A percentile compares a stretch with the other conserved stretches of the same genome.
Conservation (phyloP, 805 yeast genomes). For the Brettanomyces sp. region DNA sequence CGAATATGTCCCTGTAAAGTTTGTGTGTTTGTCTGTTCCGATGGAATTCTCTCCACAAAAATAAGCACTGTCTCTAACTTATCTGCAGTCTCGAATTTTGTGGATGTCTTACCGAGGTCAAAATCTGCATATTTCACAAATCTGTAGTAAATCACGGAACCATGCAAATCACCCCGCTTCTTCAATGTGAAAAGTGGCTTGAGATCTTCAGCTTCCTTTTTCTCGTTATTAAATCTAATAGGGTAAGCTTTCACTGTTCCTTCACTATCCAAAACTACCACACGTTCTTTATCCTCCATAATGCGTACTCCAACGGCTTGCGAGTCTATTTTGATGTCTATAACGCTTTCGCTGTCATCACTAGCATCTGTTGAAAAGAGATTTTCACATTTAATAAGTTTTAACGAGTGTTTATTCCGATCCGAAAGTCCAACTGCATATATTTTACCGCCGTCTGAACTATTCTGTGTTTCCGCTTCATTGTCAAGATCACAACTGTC, state of each 20-base stretch:
- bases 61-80: conserved; percentile 14
- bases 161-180: neutral
- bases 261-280: too few relatives aligned
- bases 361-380: neutral
- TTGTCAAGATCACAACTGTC: conserved; percentile 22
- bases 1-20: conserved; percentile 15
- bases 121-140: conserved; percentile 20
- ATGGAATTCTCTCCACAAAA: conserved; percentile 11
- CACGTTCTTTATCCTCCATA: conserved; percentile 1
- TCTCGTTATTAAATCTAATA: neutral
- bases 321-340: neutral
- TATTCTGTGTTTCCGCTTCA: conserved; percentile 4
- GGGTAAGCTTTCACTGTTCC: too few relatives aligned
- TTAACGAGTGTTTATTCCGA: conserved; percentile 23
- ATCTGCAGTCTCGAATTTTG: conserved; percentile 11
- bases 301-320: neutral
- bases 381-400: conserved; percentile 19
- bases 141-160: conserved; percentile 12
- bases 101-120: conserved; percentile 3
- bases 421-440: conserved; percentile 28
- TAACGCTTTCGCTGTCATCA: neutral
- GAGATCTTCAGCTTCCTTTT: neutral
- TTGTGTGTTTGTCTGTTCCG: conserved; percentile 3
- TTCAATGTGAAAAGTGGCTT: neutral
- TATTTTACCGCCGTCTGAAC: conserved; percentile 12